Evolutionary conservation across 2,329 filamentous ascomycete species (phyloP), one percentile per base, ranked within the genome.

Genomic region (Ascochyta lentis): DNA sequence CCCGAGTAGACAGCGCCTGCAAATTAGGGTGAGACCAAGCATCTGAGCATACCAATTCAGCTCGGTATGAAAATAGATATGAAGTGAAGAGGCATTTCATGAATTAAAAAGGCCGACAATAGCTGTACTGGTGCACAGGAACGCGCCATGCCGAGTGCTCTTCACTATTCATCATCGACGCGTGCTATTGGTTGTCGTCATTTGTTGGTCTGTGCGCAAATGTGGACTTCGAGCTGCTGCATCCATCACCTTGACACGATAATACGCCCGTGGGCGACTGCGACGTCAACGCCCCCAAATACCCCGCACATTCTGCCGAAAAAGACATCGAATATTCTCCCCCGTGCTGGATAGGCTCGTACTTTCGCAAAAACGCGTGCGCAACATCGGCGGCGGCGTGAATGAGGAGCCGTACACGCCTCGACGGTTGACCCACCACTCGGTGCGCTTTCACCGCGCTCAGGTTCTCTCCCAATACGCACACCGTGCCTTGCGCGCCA

Each of bases 381-480:
- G 37, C 52, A 33, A 39, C 48, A 48, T 41, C 42, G 59, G 50
- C 43, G 37, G 57, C 38, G 54, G 62, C 47, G 61, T 66, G 58
- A 44, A 68, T 68, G 64, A 66, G 63, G 63, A 54, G 56, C 52
- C 44, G 57, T 58, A 52, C 59, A 56, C 51, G 49, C 49, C 58
- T 56, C 57, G 31, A 56, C 49, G 40, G 48, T 50, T 58, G 56
- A 58, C 41, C 52, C 55, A 60, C 58, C 53, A 22, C 44, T 56
- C 57, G 56, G 61, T 49, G 60, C 59, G 56, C 60, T 40, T 63
- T 59, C 50, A 62, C 49, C 46, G 40, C 40, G 39, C 40, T 16
- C 37, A 16, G 27, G 41, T 49, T 54, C 24, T 31, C 13, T 38
- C 41, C 47, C 39, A 43, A 7, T 8, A 9, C 7, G 13, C 23